Conservation (phyloP, 1,139 yeast genomes). For the Debaryomyces nepalensis region DNA sequence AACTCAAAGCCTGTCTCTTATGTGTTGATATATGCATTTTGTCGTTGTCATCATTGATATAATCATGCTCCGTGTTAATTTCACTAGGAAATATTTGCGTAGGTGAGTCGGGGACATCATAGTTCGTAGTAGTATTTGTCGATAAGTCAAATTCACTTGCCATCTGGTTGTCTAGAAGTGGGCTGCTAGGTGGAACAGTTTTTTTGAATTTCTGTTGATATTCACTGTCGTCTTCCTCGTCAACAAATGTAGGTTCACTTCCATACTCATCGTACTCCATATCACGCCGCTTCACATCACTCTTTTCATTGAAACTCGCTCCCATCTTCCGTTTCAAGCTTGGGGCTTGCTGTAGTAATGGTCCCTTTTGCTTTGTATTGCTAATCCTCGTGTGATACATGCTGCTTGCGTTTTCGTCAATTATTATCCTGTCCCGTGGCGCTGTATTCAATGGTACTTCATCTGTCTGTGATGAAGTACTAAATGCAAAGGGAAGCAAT, state of each 20-base stretch:
- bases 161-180: conserved; percentile 30
- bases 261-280: conserved; percentile 24
- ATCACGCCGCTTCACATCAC: conserved; percentile 45
- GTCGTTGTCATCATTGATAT: conserved; percentile 9
- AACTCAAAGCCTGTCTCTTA: conserved; percentile 27
- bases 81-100: conserved; percentile 11
- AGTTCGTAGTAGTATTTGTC: conserved; percentile 25
- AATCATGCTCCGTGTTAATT: conserved; percentile 15
- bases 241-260: conserved; percentile 25
- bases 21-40: neutral
- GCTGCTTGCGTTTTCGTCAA: conserved; percentile 47
- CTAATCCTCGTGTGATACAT: conserved; percentile 38
- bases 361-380: conserved; percentile 20
- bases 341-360: conserved; percentile 33
- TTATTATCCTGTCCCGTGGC: conserved; percentile 38
- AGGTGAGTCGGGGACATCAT: conserved; percentile 35
- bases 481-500: conserved; percentile 51
- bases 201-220: conserved; percentile 7
- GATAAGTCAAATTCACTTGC: conserved; percentile 35
- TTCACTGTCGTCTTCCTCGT: conserved; percentile 19
- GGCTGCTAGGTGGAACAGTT: conserved; percentile 40
- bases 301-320: conserved; percentile 51
- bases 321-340: conserved; percentile 51
- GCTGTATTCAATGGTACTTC: conserved; percentile 35
- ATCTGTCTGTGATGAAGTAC: conserved; percentile 32